Evolutionary conservation across 257 asterid species (phyloP).

Genomic region (Thymus mandschuricus): DNA sequence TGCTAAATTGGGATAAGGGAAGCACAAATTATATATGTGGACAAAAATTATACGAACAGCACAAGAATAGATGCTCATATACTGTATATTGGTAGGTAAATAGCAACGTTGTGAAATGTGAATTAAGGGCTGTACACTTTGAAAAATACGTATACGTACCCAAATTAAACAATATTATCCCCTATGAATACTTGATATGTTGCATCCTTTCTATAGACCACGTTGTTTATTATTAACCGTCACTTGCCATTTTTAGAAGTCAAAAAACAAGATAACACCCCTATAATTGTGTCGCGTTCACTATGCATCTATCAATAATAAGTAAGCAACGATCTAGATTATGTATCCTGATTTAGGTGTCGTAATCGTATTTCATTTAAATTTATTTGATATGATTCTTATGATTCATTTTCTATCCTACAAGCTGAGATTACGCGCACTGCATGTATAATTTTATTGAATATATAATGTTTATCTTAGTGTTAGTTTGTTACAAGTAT

Average conservation of each 20-base stretch:
- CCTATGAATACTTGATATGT: conserved; percentile 1
- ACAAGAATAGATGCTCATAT: neutral
- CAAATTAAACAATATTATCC: conserved; percentile 20
- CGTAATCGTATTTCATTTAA: too few relatives aligned
- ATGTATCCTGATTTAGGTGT: too few relatives aligned
- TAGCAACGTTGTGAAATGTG: neutral
- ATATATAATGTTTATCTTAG: too few relatives aligned
- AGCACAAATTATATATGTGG: neutral
- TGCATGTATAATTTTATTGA: too few relatives aligned
- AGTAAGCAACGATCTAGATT: too few relatives aligned
- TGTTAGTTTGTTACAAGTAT: too few relatives aligned
- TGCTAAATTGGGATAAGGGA: conserved; percentile 6
- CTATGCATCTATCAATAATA: too few relatives aligned
- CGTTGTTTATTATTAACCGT: neutral
- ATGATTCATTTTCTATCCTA: too few relatives aligned
- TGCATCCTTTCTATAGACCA: conserved; percentile 15
- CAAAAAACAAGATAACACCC: neutral
- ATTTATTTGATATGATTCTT: too few relatives aligned
- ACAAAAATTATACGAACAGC: neutral
- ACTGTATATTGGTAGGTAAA: neutral
- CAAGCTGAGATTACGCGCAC: too few relatives aligned
- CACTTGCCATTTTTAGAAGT: neutral
- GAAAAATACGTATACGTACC: neutral
- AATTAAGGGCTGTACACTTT: neutral
- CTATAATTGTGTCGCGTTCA: too few relatives aligned